Evolutionary conservation across 1,284 basidiomycete species (phyloP), one percentile per base, ranked within the genome.

Genomic region (Heterobasidion occidentale): DNA sequence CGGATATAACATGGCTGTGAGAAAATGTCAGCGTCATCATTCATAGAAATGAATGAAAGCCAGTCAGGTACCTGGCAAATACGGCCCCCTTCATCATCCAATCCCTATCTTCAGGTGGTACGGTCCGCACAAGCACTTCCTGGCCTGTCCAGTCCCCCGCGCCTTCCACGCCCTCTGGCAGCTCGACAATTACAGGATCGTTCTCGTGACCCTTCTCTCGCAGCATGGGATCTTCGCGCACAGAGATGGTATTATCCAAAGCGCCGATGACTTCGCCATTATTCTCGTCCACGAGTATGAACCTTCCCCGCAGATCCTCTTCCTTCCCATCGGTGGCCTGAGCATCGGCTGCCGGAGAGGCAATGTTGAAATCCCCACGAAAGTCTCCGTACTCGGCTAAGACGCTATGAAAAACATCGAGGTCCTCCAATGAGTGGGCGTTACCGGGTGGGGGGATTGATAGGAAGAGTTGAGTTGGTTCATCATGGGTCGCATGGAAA

Each of bases 211-310:
- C 80, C 27, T 71, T 70, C 57, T 73, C 69, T 50, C 68, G 64
- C 46, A 82, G 71, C 36, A 70, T 66, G 11, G 79, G 74, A 62
- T 88, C 86, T 64, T 89, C 88, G 27, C 72, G 74, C 14, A 89
- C 76, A 33, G 72, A 69, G 54, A 88, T 72, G 49, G 74, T 69
- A 46, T 81, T 73, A 53, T 88, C 87, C 9, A 92, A 74, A 65
- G 88, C 81, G 1, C 87, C 89, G 9, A 93, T 75, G 7, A 92
- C 76, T 63, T 90, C 81, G 2, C 90, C 89, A 55, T 79, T 85
- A 46, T 82, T 77, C 66, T 92, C 81, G 67, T 93, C 84, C 60
- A 92, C 77, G 55, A 91, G 78, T 9, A 92, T 80, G 36, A 92
- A 77, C 52, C 79, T 80, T 6, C 88, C 88, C 45, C 83, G 76